Conservation (phyloP, 129 eudicot genomes). For the Helichrysum umbraculigerum region DNA sequence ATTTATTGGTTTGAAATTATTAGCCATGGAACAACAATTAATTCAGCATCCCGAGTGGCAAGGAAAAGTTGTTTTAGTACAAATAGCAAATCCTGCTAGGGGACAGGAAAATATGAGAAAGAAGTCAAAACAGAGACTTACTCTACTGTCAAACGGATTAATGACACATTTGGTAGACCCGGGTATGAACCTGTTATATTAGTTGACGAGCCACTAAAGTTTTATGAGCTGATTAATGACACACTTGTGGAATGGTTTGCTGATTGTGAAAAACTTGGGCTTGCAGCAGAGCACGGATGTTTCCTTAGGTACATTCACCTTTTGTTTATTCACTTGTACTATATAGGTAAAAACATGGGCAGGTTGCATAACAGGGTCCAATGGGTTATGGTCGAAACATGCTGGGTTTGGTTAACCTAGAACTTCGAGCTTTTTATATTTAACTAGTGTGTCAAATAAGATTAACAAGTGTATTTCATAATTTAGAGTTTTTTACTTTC, state of each 20-base stretch:
- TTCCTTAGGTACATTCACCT: conserved; percentile 52
- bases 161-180: conserved; percentile 58
- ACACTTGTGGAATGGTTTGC: conserved; percentile 69
- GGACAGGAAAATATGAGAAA: conserved; percentile 78
- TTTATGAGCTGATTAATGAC: conserved; percentile 69
- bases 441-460: background rate
- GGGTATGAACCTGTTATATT: conserved; percentile 68
- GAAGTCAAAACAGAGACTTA: conserved; percentile 74
- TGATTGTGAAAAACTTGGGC: conserved; percentile 69
- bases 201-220: conserved; percentile 61
- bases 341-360: background rate
- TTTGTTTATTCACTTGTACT: conserved; percentile 3
- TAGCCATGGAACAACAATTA: conserved; percentile 81
- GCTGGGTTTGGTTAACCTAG: background rate
- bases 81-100: conserved; percentile 88
- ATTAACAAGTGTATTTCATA: background rate
- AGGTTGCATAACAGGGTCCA: background rate
- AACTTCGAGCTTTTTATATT: no score
- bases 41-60: conserved; percentile 80
- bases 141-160: conserved; percentile 61
- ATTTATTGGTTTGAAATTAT: conserved; percentile 68
- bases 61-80: conserved; percentile 80
- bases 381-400: background rate
- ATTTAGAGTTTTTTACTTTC: background rate
- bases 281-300: conserved; percentile 88